Evolutionary conservation across 345 rosid species (phyloP).

Genomic region (Brassica incana): DNA sequence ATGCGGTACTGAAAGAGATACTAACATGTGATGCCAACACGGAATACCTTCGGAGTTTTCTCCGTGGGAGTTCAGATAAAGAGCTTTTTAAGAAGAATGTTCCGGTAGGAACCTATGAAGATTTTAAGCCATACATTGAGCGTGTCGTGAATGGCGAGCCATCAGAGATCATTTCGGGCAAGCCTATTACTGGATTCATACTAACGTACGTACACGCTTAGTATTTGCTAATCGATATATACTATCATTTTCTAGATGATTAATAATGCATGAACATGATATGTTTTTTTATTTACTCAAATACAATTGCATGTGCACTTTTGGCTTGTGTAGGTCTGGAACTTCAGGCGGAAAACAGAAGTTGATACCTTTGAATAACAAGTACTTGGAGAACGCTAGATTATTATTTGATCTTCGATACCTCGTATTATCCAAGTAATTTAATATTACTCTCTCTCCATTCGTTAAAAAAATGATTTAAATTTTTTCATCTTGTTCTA

Average conservation of each 20-base stretch:
- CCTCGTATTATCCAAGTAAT: not conserved
- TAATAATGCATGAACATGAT: not conserved
- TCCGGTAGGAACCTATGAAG: not conserved
- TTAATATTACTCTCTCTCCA: not conserved
- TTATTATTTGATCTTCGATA: not conserved
- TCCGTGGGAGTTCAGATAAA: not conserved
- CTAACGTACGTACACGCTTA: not conserved
- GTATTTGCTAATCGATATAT: not conserved
- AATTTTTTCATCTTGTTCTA: not conserved
- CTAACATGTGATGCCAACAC: not conserved
- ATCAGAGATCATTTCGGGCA: not conserved
- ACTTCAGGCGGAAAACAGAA: not conserved
- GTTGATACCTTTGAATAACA: not conserved
- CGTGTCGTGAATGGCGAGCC: not conserved
- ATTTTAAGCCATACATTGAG: not conserved
- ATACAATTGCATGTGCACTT: not conserved
- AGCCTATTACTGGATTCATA: not conserved
- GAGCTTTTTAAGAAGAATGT: not conserved
- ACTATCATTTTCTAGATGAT: not conserved
- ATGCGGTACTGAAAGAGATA: not conserved
- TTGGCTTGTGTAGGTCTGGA: conserved; percentile 1
- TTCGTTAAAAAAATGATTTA: not conserved
- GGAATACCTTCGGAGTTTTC: not conserved
- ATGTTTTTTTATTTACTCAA: not conserved
- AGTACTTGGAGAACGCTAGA: not conserved